Conservation (phyloP, 2,329 filamentous ascomycete species). For the Chrysoporthe puriensis region DNA sequence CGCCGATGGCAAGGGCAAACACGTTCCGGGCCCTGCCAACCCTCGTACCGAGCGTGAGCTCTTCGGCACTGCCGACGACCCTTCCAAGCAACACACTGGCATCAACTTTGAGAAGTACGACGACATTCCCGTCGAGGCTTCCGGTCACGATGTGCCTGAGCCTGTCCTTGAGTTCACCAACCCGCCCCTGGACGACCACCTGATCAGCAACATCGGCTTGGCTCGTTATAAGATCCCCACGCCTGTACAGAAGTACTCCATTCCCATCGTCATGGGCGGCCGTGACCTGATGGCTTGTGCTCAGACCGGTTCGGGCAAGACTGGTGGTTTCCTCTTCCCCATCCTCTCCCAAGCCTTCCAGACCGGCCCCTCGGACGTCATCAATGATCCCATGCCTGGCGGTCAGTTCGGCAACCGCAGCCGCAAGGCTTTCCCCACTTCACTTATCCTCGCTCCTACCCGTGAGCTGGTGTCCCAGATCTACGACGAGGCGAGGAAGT, state of each 20-base stretch:
- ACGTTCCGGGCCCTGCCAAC: constrained; percentile 87
- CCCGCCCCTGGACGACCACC: constrained; percentile 92
- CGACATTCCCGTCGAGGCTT: constrained; percentile 97
- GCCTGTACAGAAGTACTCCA: constrained; percentile 98
- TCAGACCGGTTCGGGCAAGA: constrained; percentile 99
- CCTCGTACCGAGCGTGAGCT: constrained; percentile 91
- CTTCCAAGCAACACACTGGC: constrained; percentile 92
- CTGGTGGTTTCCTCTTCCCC: constrained; percentile 98
- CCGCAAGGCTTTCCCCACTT: constrained; percentile 97
- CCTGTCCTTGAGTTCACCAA: constrained; percentile 89
- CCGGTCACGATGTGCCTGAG: constrained; percentile 90
- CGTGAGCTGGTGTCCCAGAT: constrained; percentile 99
- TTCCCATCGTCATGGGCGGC: constrained; percentile 96
- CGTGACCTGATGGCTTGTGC: constrained; percentile 99
- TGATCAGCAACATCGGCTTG: constrained; percentile 90
- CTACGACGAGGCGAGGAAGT: constrained; percentile 96
- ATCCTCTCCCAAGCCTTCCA: constrained; percentile 97
- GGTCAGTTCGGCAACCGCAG: constrained; percentile 71
- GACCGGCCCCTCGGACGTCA: constrained; percentile 70
- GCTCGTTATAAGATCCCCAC: constrained; percentile 95
- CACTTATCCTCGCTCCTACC: constrained; percentile 92
- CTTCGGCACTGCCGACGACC: constrained; percentile 88
- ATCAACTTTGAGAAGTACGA: constrained; percentile 99
- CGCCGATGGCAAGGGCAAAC: constrained; percentile 66
- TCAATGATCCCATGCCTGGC: constrained; percentile 55